These are phyloP conservation scores for Ceratocystis cubensis DNA, from an alignment of 2,329 filamentous ascomycete species.

Conservation along the genomic window DNA sequence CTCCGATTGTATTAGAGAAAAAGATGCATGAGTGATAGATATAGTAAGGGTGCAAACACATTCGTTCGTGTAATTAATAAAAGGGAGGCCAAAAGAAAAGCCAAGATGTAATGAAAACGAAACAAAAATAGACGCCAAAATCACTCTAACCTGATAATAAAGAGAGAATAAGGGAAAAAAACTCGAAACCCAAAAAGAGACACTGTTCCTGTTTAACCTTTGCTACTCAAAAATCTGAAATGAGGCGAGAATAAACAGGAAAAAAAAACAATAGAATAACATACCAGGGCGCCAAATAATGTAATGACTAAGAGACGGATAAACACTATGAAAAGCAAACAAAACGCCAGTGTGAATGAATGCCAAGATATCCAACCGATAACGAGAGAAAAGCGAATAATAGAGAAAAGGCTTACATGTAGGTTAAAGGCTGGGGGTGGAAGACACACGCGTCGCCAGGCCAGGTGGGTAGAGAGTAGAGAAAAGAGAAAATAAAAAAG, in stretches of 20 bases:
- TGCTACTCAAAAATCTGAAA: no score
- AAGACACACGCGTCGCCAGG: neutral
- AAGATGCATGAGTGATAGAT: neutral
- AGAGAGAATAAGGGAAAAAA: neutral
- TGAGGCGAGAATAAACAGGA: neutral
- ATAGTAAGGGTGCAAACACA: neutral
- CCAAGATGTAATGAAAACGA: slow-evolving; percentile 13
- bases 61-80: slow-evolving; percentile 22
- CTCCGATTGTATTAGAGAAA: no score
- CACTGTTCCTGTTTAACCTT: no score
- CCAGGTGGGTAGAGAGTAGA: neutral
- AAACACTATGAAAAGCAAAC: neutral
- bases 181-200: neutral
- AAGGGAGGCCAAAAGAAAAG: slow-evolving; percentile 24
- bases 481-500: neutral
- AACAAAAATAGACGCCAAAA: neutral
- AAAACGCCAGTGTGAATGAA: slow-evolving; percentile 5
- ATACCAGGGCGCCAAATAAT: neutral
- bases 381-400: neutral
- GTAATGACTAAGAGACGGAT: neutral
- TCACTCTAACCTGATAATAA: neutral
- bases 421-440: neutral
- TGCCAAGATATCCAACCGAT: neutral
- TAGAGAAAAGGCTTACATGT: slow-evolving; percentile 6
- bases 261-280: neutral